A percentile compares a stretch with the other conserved stretches of the same genome.
Evolutionary conservation across 2,329 filamentous ascomycete species (phyloP).

Genomic region (Trichophyton schoenleinii): DNA sequence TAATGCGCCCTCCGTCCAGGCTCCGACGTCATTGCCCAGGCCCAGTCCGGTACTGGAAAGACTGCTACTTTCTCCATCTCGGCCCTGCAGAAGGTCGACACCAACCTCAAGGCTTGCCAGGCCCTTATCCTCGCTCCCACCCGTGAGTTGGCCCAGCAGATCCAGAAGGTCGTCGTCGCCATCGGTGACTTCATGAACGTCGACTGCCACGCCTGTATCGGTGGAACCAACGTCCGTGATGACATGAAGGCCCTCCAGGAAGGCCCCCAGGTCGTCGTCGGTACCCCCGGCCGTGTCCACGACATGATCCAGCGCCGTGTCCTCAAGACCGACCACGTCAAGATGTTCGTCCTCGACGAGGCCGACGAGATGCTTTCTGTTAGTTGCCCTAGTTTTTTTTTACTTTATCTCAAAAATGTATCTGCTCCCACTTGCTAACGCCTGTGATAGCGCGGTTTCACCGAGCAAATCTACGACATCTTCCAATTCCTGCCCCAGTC

Average conservation of each 20-base stretch:
- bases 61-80: slow-evolving; percentile 99
- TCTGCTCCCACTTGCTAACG: not conserved
- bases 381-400: slow-evolving; percentile 4
- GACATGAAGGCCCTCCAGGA: slow-evolving; percentile 97
- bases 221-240: slow-evolving; percentile 93
- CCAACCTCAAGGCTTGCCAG: slow-evolving; percentile 90
- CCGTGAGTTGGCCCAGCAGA: slow-evolving; percentile 92
- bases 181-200: slow-evolving; percentile 99
- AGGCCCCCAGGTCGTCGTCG: slow-evolving; percentile 93
- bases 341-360: slow-evolving; percentile 66
- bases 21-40: slow-evolving; percentile 98
- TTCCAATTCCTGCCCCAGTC: slow-evolving; percentile 97
- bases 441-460: slow-evolving; percentile 71
- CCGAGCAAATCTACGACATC: slow-evolving; percentile 99
- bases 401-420: not conserved
- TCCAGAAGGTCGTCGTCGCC: slow-evolving; percentile 97
- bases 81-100: slow-evolving; percentile 96
- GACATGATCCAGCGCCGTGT: slow-evolving; percentile 68
- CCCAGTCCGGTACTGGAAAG: slow-evolving; percentile 99
- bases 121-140: slow-evolving; percentile 92
- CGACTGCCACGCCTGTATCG: slow-evolving; percentile 96
- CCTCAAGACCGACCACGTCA: slow-evolving; percentile 61
- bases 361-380: slow-evolving; percentile 69
- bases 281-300: slow-evolving; percentile 90
- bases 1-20: slow-evolving; percentile 38